Evolutionary conservation across 2,329 filamentous ascomycete species (phyloP).

Genomic region (Arthroderma uncinatum): DNA sequence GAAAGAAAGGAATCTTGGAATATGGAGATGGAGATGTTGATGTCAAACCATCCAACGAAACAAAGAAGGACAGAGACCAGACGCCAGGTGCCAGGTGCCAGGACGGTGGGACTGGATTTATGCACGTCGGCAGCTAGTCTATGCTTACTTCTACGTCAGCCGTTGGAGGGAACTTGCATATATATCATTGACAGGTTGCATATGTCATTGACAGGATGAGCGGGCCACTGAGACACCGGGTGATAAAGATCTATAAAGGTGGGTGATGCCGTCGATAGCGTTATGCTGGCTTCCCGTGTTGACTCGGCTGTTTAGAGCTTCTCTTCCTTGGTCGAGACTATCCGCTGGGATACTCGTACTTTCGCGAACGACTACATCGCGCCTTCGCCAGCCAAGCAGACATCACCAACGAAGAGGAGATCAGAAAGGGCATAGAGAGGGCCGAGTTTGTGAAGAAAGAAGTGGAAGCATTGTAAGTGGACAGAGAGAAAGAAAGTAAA

Average conservation of each 20-base stretch:
- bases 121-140: neutral
- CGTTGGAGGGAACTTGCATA: neutral
- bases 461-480: slow-evolving; percentile 76
- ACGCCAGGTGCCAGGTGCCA: neutral
- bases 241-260: slow-evolving; percentile 87
- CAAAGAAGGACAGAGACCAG: neutral
- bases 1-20: too few species aligned
- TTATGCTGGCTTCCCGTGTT: neutral
- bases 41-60: neutral
- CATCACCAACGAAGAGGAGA: slow-evolving; percentile 61
- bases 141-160: neutral
- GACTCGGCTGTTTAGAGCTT: slow-evolving; percentile 51
- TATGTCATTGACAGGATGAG: slow-evolving; percentile 29
- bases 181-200: too few species aligned
- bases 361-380: slow-evolving; percentile 66
- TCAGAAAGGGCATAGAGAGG: slow-evolving; percentile 60
- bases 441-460: slow-evolving; percentile 92
- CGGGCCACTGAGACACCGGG: slow-evolving; percentile 57
- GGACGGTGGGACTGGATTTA: neutral
- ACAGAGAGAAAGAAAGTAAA: neutral
- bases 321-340: slow-evolving; percentile 78
- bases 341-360: slow-evolving; percentile 73
- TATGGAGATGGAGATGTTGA: too few species aligned
- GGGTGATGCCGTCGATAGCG: slow-evolving; percentile 1
- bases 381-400: slow-evolving; percentile 69